Evolutionary conservation across 1,139 yeast genomes (phyloP).

Genomic region (Yamadazyma blattariae): DNA sequence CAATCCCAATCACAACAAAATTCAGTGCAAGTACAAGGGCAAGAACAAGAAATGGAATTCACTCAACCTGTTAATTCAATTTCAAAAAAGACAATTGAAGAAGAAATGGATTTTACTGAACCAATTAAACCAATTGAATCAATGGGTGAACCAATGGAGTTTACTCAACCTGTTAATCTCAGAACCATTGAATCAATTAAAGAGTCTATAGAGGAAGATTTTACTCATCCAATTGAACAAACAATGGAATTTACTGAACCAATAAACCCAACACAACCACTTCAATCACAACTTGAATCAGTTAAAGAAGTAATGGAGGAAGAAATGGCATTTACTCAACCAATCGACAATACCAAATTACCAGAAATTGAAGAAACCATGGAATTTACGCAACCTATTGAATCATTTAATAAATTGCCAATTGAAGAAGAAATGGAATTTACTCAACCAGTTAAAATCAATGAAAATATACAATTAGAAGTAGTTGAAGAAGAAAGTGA

Average conservation of each 20-base stretch:
- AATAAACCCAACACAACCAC: background rate
- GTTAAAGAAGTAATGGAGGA: no score
- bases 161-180: constrained; percentile 5
- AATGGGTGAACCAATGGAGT: constrained; percentile 6
- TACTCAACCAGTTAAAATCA: constrained; percentile 12
- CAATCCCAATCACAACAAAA: no score
- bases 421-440: constrained; percentile 14
- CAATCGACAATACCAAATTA: constrained; percentile 8
- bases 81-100: constrained; percentile 4
- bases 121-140: no score
- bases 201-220: no score
- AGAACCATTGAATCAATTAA: no score
- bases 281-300: no score
- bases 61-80: constrained; percentile 3
- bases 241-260: constrained; percentile 12
- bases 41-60: constrained; percentile 9
- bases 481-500: background rate
- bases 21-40: no score
- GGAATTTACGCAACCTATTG: constrained; percentile 15
- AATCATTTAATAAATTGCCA: constrained; percentile 3
- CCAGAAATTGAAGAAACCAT: constrained; percentile 7
- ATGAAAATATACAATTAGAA: constrained; percentile 10
- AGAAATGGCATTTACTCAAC: constrained; percentile 8
- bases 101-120: constrained; percentile 12
- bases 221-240: constrained; percentile 4